Evolutionary conservation across 176 grass and related monocot genomes (phyloP), one percentile per base, ranked within the genome.

Genomic region (Poa pratensis): DNA sequence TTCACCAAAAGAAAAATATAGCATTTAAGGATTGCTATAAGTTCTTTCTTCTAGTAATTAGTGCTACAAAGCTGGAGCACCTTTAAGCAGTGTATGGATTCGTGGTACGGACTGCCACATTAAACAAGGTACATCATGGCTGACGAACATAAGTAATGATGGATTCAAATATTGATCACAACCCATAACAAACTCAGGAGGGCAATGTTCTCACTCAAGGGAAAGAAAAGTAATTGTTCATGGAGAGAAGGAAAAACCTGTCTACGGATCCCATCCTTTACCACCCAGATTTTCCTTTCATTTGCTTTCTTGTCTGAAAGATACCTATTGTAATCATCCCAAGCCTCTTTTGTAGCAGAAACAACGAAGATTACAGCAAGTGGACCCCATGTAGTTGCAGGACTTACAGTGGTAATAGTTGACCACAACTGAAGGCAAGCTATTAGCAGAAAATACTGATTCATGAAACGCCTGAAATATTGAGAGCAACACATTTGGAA

Each of bases 301-400:
- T 95, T 98, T 76, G 91, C 89, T 90, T 94, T 87, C 91, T 98
- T 98, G 88, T 98, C 96, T 48, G 81, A 95, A 80, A 95, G 87
- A 82, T 98, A 95, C 46, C 96, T 91, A 90, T 95, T 91, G 80
- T 98, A 95, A 83, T 98, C 96, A 92, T 98, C 96, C 91, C 91
- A 98, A 35, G 93, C 93, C 83, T 98, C 96, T 90, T 98, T 98
- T 67, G 92, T 85, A 64, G 96, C 96, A 53, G 96, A 98, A 84
- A 98, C 93, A 69, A 87, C 83, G 89, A 98, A 98, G 61, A 98
- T 98, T 81, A 98, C 74, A 70, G 90, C 79, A 82, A 98, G 91
- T 53, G 96, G 96, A 79, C 87, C 96, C 96, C 96, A 98, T 71
- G 92, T 94, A 69, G 90, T 98, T 77, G 80, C 91, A 51, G 96